phyloP scores from a whole-genome alignment of 164 flowering plant species.

The Piper longum region DNA sequence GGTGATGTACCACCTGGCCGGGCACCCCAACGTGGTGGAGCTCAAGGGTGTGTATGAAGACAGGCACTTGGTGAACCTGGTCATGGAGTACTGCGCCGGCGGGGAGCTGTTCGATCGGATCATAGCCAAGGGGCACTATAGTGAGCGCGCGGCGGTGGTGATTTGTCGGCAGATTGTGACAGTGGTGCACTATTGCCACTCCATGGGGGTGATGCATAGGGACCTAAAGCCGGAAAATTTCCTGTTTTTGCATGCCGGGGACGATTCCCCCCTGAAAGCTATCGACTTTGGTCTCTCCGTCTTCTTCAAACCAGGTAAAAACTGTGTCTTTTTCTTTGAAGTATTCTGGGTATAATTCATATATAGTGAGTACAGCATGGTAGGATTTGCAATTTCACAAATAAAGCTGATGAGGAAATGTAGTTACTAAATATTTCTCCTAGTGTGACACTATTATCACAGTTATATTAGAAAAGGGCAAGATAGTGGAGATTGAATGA shows the following conservation, averaged over 20 bases:
- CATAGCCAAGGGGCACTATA: constrained; percentile 73
- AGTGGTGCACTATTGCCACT: constrained; percentile 59
- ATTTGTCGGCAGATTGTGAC: constrained; percentile 65
- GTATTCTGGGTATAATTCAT: too few relatives aligned
- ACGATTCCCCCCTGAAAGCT: constrained; percentile 63
- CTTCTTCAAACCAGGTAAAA: constrained; percentile 67
- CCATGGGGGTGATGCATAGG: constrained; percentile 86
- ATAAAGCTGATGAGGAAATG: too few relatives aligned
- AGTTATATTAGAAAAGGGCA: too few relatives aligned
- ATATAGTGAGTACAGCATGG: too few relatives aligned
- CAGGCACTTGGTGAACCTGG: constrained; percentile 51
- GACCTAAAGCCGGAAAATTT: constrained; percentile 92
- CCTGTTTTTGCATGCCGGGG: constrained; percentile 40
- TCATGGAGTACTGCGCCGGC: constrained; percentile 85
- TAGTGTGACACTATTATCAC: too few relatives aligned
- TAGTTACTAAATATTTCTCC: too few relatives aligned
- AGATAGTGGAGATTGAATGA: too few relatives aligned
- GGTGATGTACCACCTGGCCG: constrained; percentile 89
- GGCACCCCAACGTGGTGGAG: constrained; percentile 71
- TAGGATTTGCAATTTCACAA: too few relatives aligned
- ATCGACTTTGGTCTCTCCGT: constrained; percentile 85
- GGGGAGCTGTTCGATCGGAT: constrained; percentile 90
- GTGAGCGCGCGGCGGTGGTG: constrained; percentile 68
- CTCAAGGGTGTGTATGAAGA: constrained; percentile 73
- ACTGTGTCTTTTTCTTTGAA: background rate